Conservation (phyloP, 192 early-diverging fungal species). For the Coemansia umbellata region DNA sequence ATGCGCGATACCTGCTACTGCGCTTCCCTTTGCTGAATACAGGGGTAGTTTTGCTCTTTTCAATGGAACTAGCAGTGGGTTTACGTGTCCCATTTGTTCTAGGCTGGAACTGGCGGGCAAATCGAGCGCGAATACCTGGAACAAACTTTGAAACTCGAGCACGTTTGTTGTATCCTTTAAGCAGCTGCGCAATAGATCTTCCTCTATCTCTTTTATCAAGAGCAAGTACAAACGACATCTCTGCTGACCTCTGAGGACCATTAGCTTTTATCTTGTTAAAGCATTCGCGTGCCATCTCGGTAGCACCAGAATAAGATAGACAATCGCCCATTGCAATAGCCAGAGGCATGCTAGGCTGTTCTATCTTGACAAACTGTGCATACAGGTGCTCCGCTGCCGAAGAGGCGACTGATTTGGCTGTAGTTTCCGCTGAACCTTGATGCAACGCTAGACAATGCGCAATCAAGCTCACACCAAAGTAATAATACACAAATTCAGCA, state of each 20-base stretch:
- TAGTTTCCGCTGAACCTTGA: not conserved
- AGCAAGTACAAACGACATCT: constrained; percentile 18
- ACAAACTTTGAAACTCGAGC: constrained; percentile 3
- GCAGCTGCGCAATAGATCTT: constrained; percentile 8
- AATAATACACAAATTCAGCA: constrained; percentile 23
- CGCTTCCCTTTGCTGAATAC: not conserved
- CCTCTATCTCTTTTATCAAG: not conserved
- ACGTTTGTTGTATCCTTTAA: constrained; percentile 21
- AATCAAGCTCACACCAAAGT: constrained; percentile 36
- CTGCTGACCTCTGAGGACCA: constrained; percentile 3
- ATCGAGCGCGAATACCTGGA: constrained; percentile 20
- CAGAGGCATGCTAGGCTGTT: constrained; percentile 1
- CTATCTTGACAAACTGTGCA: not conserved
- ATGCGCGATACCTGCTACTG: constrained; percentile 14
- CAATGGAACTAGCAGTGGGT: not conserved
- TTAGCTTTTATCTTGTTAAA: constrained; percentile 10
- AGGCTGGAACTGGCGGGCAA: constrained; percentile 32
- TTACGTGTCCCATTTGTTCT: not conserved
- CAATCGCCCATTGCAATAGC: constrained; percentile 33
- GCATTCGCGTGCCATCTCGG: constrained; percentile 7
- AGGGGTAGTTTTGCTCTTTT: not conserved
- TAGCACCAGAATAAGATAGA: constrained; percentile 22
- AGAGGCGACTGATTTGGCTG: not conserved
- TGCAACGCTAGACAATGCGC: constrained; percentile 12
- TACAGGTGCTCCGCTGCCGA: constrained; percentile 21